Percentiles rank a stretch among this genome's conserved stretches.
phyloP scores from a whole-genome alignment of 441 rosid species.

The Arabidopsis hybrid region DNA sequence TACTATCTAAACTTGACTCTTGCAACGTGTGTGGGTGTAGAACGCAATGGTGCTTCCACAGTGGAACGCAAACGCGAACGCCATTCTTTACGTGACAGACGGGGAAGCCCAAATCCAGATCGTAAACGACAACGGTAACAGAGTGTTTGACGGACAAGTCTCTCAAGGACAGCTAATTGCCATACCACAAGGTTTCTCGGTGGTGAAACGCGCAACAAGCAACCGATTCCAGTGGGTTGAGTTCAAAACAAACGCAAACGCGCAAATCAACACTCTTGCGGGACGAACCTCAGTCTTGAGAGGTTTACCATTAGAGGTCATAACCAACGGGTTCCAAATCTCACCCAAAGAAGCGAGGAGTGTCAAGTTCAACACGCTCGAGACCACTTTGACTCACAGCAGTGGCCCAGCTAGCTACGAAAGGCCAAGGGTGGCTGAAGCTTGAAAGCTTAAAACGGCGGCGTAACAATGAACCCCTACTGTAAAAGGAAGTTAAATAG shows the following conservation, averaged over 20 bases:
- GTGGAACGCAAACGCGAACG: conserved; percentile 73
- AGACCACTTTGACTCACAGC: conserved; percentile 52
- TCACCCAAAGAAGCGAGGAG: conserved; percentile 66
- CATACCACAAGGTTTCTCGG: conserved; percentile 71
- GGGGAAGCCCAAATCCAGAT: conserved; percentile 67
- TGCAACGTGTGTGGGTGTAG: conserved; percentile 26
- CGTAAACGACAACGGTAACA: conserved; percentile 61
- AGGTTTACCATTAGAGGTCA: conserved; percentile 64
- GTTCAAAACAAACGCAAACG: conserved; percentile 76
- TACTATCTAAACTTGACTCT: neutral
- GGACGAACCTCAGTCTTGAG: conserved; percentile 64
- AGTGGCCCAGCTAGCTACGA: conserved; percentile 36
- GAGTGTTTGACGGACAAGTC: conserved; percentile 63
- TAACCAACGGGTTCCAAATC: conserved; percentile 57
- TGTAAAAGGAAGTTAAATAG: conserved; percentile 26
- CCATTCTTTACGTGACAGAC: conserved; percentile 59
- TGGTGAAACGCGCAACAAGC: conserved; percentile 56
- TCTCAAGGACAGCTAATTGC: conserved; percentile 61
- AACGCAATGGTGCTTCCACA: conserved; percentile 63
- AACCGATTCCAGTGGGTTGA: conserved; percentile 61
- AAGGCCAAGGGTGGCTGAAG: conserved; percentile 28
- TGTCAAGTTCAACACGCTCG: conserved; percentile 54
- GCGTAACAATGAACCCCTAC: neutral
- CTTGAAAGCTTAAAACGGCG: conserved; percentile 11
- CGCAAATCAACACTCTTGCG: conserved; percentile 54